A percentile compares a stretch with the other conserved stretches of the same genome.
These are phyloP conservation scores for Trypanosoma caninum DNA, from an alignment of 208 protist genomes.

Conservation along the genomic window DNA sequence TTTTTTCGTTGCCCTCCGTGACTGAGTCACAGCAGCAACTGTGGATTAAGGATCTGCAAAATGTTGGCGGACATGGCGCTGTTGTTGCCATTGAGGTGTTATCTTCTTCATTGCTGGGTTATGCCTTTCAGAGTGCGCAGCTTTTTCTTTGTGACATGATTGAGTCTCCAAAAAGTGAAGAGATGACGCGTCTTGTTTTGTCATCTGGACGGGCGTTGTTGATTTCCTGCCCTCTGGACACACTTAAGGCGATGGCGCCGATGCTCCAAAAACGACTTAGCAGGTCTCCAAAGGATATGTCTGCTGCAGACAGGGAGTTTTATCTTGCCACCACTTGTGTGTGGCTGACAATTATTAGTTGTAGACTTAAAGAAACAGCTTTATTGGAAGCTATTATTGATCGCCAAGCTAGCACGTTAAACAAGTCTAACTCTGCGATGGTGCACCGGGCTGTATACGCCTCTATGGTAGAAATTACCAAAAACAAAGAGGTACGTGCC, in stretches of 20 bases:
- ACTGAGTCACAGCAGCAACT: conserved; percentile 49
- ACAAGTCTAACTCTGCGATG: conserved; percentile 86
- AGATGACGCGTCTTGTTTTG: conserved; percentile 60
- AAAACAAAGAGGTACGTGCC: conserved; percentile 57
- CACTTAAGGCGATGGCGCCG: conserved; percentile 54
- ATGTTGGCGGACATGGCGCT: conserved; percentile 54
- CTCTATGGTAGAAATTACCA: conserved; percentile 84
- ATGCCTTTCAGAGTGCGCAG: conserved; percentile 51
- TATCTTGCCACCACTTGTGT: conserved; percentile 85
- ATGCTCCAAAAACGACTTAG: conserved; percentile 69
- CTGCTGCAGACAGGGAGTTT: conserved; percentile 73
- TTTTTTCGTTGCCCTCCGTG: conserved; percentile 47
- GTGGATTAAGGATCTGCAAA: conserved; percentile 60
- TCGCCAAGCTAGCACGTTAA: conserved; percentile 84
- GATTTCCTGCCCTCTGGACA: conserved; percentile 40
- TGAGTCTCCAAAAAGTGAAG: conserved; percentile 64
- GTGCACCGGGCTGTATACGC: conserved; percentile 89
- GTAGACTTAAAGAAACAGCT: conserved; percentile 75
- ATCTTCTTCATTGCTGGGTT: conserved; percentile 49
- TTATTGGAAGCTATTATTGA: conserved; percentile 85
- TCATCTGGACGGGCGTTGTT: conserved; percentile 72
- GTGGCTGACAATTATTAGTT: conserved; percentile 89
- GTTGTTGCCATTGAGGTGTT: conserved; percentile 63
- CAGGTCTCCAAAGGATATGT: conserved; percentile 82
- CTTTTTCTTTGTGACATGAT: conserved; percentile 68